Percentiles rank a stretch among this genome's conserved stretches.
phyloP scores from a whole-genome alignment of 768 basidiomycete species.

The Serendipita sp. region DNA sequence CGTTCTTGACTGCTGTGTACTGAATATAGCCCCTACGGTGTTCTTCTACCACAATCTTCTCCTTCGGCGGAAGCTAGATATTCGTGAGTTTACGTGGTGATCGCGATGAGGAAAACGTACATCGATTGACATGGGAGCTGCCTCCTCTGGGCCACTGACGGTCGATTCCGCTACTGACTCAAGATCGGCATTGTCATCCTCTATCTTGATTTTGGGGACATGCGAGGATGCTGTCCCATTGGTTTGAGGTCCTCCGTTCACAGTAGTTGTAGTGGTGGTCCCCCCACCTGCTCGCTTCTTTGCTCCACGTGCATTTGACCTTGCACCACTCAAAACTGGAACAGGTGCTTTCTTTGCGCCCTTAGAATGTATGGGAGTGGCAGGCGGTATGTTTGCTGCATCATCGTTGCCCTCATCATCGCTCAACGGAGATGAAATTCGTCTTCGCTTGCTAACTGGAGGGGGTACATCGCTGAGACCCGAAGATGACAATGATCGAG shows the following conservation, averaged over 20 bases:
- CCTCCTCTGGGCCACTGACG: not conserved
- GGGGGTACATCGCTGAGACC: slow-evolving; percentile 24
- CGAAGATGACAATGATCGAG: slow-evolving; percentile 32
- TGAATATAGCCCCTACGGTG: slow-evolving; percentile 69
- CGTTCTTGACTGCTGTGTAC: slow-evolving; percentile 73
- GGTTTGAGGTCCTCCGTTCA: not conserved
- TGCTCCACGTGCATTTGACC: slow-evolving; percentile 2
- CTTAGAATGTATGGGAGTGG: not conserved
- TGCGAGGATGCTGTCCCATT: not conserved
- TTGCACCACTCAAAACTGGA: slow-evolving; percentile 1
- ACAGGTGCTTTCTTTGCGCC: slow-evolving; percentile 1
- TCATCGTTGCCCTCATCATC: not conserved
- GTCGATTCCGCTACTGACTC: slow-evolving; percentile 1
- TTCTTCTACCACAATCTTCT: slow-evolving; percentile 69
- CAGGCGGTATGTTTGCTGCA: not conserved
- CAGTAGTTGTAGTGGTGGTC: not conserved
- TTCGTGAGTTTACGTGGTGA: not conserved
- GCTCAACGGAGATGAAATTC: not conserved
- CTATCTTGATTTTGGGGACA: not conserved
- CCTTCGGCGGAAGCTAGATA: slow-evolving; percentile 30
- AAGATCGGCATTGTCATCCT: slow-evolving; percentile 7
- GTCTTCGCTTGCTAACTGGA: not conserved
- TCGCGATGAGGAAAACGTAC: slow-evolving; percentile 23
- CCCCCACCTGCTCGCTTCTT: not conserved
- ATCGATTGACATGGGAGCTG: slow-evolving; percentile 24